A percentile compares a stretch with the other conserved stretches of the same genome.
phyloP scores from a whole-genome alignment of 129 eudicot species.

The Flaveria brownii region DNA sequence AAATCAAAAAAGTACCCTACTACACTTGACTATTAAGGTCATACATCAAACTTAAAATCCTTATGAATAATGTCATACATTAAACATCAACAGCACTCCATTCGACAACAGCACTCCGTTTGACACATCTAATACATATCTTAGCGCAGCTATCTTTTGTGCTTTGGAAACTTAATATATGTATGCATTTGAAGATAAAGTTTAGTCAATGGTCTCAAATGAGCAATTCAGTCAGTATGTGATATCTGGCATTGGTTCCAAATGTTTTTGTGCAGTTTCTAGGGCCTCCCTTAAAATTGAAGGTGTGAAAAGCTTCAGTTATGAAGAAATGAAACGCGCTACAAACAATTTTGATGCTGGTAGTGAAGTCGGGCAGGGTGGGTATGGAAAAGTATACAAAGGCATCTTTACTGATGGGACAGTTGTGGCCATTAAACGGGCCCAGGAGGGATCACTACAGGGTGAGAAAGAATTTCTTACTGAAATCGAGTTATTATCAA shows the following conservation, averaged over 20 bases:
- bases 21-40: neutral
- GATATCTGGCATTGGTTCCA: neutral
- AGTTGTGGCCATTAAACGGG: constrained; percentile 82
- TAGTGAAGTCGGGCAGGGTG: constrained; percentile 71
- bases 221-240: neutral
- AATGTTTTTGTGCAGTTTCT: constrained; percentile 45
- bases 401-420: constrained; percentile 65
- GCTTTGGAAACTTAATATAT: neutral
- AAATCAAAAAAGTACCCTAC: too few species aligned
- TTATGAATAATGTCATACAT: neutral
- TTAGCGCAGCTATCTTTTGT: neutral
- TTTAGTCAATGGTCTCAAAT: constrained; percentile 7
- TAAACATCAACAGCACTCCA: too few species aligned
- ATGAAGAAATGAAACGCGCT: constrained; percentile 61
- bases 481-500: constrained; percentile 72
- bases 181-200: constrained; percentile 5
- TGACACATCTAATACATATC: neutral
- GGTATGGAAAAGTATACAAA: constrained; percentile 77
- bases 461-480: constrained; percentile 81
- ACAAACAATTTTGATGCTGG: constrained; percentile 52
- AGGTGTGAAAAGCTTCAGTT: constrained; percentile 69
- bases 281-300: constrained; percentile 62
- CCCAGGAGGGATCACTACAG: constrained; percentile 79
- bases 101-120: neutral
- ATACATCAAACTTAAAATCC: neutral